A percentile compares a stretch with the other conserved stretches of the same genome.
Evolutionary conservation across 352 stramenopile species (phyloP).

Genomic region (Pythium vanterpoolii): DNA sequence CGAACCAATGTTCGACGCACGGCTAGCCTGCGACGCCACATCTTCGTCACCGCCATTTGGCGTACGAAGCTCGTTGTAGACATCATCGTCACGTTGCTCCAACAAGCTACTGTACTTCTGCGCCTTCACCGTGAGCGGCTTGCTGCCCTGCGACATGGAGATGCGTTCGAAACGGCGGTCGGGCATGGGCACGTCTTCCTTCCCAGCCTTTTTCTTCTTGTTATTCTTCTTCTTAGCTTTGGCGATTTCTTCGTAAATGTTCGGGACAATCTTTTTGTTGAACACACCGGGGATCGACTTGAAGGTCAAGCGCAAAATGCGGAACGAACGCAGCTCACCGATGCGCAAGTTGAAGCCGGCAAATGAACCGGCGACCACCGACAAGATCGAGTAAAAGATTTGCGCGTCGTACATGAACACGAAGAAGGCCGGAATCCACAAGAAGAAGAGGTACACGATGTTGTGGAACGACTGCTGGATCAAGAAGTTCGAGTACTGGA

Average conservation of each 20-base stretch:
- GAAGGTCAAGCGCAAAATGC: constrained; percentile 79
- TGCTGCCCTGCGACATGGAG: constrained; percentile 78
- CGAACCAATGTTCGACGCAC: constrained; percentile 59
- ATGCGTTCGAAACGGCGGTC: constrained; percentile 81
- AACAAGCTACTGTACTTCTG: constrained; percentile 80
- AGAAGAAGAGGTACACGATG: constrained; percentile 81
- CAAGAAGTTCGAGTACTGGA: constrained; percentile 83
- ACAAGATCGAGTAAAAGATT: constrained; percentile 84
- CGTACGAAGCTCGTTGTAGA: constrained; percentile 40
- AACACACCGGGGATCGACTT: constrained; percentile 86
- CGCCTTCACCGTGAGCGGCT: constrained; percentile 75
- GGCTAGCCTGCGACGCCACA: constrained; percentile 27
- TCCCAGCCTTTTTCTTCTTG: constrained; percentile 66
- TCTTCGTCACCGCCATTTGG: constrained; percentile 46
- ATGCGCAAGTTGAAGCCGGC: constrained; percentile 85
- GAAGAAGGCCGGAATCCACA: constrained; percentile 81
- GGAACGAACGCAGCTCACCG: constrained; percentile 81
- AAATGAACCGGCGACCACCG: constrained; percentile 76
- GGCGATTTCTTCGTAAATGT: constrained; percentile 66
- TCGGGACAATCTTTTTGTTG: constrained; percentile 87
- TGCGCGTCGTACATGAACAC: constrained; percentile 87
- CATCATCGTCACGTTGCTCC: constrained; percentile 38
- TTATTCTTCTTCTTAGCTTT: constrained; percentile 74
- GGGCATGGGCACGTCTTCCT: constrained; percentile 57
- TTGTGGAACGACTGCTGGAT: constrained; percentile 82